Conservation (phyloP, 78 protist species). For the Ministeria vibrans region DNA sequence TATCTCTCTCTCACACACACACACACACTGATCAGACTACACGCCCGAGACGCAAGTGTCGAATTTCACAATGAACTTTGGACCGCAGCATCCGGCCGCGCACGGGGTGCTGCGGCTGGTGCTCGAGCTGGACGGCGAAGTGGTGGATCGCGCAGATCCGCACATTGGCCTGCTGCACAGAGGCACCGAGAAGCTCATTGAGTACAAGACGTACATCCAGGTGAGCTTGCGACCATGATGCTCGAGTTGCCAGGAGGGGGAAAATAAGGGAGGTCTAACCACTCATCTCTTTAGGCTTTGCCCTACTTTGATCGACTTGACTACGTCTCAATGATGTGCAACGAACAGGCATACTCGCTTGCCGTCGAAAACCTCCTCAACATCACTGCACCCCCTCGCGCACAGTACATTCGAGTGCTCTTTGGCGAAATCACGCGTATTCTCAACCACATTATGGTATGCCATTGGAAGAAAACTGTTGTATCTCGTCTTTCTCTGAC, state of each 20-base stretch:
- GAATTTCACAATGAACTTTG: constrained; percentile 39
- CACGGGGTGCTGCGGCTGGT: constrained; percentile 63
- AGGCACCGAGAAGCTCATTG: constrained; percentile 59
- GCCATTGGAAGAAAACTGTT: neutral
- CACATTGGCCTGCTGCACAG: constrained; percentile 56
- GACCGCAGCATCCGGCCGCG: constrained; percentile 62
- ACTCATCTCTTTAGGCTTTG: constrained; percentile 34
- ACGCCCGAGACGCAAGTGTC: constrained; percentile 17
- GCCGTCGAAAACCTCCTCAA: constrained; percentile 42
- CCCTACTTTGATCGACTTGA: constrained; percentile 60
- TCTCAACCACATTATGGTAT: constrained; percentile 48
- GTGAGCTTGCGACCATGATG: neutral
- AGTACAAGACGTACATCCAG: constrained; percentile 32
- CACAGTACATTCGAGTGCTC: constrained; percentile 36
- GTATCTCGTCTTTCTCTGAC: neutral
- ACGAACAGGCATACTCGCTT: constrained; percentile 38
- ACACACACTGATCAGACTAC: neutral
- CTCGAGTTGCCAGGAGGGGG: neutral
- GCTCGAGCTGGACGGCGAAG: constrained; percentile 46
- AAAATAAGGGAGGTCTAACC: neutral
- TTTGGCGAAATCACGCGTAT: constrained; percentile 54
- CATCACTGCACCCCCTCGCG: constrained; percentile 43
- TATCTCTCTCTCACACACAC: neutral
- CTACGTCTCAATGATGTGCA: constrained; percentile 55
- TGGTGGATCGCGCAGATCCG: constrained; percentile 31